Base-by-base conservation (phyloP, 805 yeast species). In the Ascoidea rubescens region DNA sequence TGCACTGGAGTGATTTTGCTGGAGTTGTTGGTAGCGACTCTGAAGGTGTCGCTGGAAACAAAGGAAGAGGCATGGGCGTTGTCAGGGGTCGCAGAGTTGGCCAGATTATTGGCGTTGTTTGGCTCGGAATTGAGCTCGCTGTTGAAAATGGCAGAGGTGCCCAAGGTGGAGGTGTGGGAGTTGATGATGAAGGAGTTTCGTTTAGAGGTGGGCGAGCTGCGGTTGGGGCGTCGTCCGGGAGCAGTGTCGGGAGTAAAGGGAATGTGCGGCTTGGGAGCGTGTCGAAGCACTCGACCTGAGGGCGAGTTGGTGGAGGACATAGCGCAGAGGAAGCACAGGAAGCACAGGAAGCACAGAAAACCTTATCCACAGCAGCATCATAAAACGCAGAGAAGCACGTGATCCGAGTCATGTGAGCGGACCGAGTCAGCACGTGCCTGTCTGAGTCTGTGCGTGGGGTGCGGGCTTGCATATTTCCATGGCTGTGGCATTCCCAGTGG, bases 191-290 rank as follows among this genome's bases (percentile, higher is more conserved):
- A 10, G 8, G 43, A 37, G 14, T 37, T 37, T 37, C 14, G 14
- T 10, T 37, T 8, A 37, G 43, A 37, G 8, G 14, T 37, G 8
- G 48, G 16, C 10, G 46, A 32, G 43, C n/a, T 32, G 8, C 14
- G 10, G 43, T 47, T 32, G 12, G 49, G 49, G 17, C 31, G 31
- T 47, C 45, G 33, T 5, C 49, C 32, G 5, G 46, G 17, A 32
- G 45, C 43, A 12, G 52, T 42, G 8, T 49, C 54, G 33, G 52
- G 52, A 21, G 45, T 44, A 49, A 48, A 52, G 5, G 54, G 54
- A 7, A 52, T 50, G 31, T 52, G 54, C 7, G 50, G 49, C 31
- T 50, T 52, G 17, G 54, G 54, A 7, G 52, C 52, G 37, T 52
- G 54, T 42, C 54, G 46, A 14, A 52, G 49, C 7, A 49, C 46